Evolutionary conservation across 2,329 filamentous ascomycete genomes (phyloP).

Genomic region (Colletotrichum echinochloae): DNA sequence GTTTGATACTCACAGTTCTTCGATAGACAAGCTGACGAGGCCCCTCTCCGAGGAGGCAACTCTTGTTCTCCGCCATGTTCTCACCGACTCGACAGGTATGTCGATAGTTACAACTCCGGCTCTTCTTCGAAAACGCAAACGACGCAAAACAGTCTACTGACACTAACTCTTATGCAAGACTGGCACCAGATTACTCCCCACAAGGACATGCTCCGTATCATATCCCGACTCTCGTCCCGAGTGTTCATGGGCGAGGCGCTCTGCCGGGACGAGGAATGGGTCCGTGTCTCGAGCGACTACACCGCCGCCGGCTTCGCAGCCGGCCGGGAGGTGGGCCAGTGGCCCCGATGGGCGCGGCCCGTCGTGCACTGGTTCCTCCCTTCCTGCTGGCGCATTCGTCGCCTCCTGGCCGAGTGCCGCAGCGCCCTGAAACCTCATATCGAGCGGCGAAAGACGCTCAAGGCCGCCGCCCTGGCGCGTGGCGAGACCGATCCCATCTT

Average conservation of each 20-base stretch:
- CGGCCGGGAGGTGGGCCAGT: conserved; percentile 29
- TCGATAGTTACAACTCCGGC: rapidly evolving
- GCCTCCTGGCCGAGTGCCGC: conserved; percentile 19
- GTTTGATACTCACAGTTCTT: background rate
- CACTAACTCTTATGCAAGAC: background rate
- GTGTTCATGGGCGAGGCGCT: conserved; percentile 42
- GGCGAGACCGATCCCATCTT: conserved; percentile 18
- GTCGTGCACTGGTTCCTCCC: conserved; percentile 42
- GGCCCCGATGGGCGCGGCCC: conserved; percentile 39
- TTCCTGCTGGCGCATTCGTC: conserved; percentile 33
- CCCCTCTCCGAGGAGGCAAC: conserved; percentile 26
- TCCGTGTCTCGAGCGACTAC: conserved; percentile 35
- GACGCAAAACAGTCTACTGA: background rate
- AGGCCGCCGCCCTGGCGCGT: conserved; percentile 22
- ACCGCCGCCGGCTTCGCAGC: conserved; percentile 15
- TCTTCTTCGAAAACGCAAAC: background rate
- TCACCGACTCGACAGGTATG: conserved; percentile 10
- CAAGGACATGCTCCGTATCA: conserved; percentile 25
- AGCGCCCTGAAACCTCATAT: conserved; percentile 38
- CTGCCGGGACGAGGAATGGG: conserved; percentile 40
- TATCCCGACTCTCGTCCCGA: conserved; percentile 40
- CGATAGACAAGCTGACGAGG: conserved; percentile 23
- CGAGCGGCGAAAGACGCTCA: conserved; percentile 26
- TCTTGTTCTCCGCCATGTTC: background rate
- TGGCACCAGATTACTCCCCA: conserved; percentile 38